These are phyloP conservation scores for Circinella umbellata DNA, from an alignment of 371 early-diverging fungal genomes.

Conservation along the genomic window DNA sequence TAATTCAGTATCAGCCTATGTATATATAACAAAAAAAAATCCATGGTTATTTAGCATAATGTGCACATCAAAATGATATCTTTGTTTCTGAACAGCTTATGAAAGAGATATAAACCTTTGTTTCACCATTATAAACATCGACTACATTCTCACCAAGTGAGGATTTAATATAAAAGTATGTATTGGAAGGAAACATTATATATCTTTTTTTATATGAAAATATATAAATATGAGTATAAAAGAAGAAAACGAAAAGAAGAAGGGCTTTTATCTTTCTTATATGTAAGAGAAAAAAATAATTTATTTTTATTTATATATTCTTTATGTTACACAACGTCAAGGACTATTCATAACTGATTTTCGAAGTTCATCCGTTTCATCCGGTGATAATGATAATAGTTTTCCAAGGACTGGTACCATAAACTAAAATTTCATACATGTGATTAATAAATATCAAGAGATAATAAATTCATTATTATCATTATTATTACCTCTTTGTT, in stretches of 20 bases:
- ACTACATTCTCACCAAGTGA: conserved; percentile 20
- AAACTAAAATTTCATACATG: conserved; percentile 23
- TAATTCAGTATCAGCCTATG: conserved; percentile 11
- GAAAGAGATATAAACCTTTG: background rate
- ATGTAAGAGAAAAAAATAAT: background rate
- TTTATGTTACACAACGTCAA: conserved; percentile 7
- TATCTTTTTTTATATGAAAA: background rate
- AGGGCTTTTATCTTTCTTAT: too few species aligned
- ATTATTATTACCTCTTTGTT: conserved; percentile 53
- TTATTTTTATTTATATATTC: background rate
- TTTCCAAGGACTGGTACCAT: conserved; percentile 54
- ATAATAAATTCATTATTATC: background rate
- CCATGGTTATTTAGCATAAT: background rate
- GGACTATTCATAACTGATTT: conserved; percentile 2
- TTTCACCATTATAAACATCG: conserved; percentile 22
- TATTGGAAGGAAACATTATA: conserved; percentile 24
- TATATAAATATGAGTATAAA: background rate
- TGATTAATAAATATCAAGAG: background rate
- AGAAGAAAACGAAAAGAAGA: conserved; percentile 3
- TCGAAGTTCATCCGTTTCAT: conserved; percentile 41
- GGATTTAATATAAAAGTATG: conserved; percentile 34
- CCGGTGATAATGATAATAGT: conserved; percentile 42
- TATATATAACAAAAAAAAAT: background rate
- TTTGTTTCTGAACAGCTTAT: background rate
- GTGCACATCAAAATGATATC: background rate